A percentile compares a stretch with the other conserved stretches of the same genome.
Evolutionary conservation across 331 rosid species (phyloP).

Genomic region (Cydonia oblonga): DNA sequence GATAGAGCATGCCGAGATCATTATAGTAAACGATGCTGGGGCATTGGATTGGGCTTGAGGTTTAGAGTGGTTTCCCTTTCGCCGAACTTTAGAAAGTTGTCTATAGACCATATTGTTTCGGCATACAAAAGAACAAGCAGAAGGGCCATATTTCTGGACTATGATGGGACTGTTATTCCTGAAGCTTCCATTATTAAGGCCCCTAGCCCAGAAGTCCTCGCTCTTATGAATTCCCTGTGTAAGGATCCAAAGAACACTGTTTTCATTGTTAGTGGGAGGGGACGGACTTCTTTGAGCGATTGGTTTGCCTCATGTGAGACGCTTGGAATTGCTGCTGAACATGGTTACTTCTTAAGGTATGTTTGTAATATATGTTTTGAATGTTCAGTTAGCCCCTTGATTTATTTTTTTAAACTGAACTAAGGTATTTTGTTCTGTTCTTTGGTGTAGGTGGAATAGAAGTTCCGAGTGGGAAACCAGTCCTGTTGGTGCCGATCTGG

Average conservation of each 20-base stretch:
- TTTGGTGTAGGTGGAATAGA: slow-evolving; percentile 53
- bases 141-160: slow-evolving; percentile 89
- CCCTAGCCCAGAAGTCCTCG: slow-evolving; percentile 68
- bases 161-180: slow-evolving; percentile 83
- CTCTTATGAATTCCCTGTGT: slow-evolving; percentile 59
- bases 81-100: slow-evolving; percentile 77
- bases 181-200: slow-evolving; percentile 61
- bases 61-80: slow-evolving; percentile 86
- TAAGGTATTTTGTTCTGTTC: neutral
- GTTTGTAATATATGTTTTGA: neutral
- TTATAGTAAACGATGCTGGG: slow-evolving; percentile 86
- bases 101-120: slow-evolving; percentile 62
- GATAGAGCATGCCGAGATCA: slow-evolving; percentile 95
- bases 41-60: slow-evolving; percentile 79
- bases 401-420: neutral
- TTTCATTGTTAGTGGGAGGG: slow-evolving; percentile 90
- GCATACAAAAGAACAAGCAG: slow-evolving; percentile 68
- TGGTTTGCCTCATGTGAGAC: slow-evolving; percentile 83
- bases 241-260: slow-evolving; percentile 77
- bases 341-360: slow-evolving; percentile 85
- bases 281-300: slow-evolving; percentile 57
- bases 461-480: slow-evolving; percentile 79
- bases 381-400: neutral
- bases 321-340: slow-evolving; percentile 93
- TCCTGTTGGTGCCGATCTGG: slow-evolving; percentile 57